Conservation (phyloP, 768 basidiomycete species). For the Rhodotorula diobovata region DNA sequence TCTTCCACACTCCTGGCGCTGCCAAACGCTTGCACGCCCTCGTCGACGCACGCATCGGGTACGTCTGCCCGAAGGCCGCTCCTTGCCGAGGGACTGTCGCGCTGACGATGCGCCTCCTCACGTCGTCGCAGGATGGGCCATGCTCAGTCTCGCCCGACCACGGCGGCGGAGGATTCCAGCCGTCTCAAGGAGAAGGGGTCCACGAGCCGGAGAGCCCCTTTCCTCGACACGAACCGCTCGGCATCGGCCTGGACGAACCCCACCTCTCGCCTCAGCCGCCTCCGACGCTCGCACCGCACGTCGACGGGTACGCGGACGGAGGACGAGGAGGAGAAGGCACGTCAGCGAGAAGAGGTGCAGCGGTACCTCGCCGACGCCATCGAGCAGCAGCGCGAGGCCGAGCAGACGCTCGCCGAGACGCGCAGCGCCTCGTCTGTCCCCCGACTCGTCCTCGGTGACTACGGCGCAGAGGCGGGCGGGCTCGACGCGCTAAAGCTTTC, state of each 20-base stretch:
- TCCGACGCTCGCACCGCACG: background rate
- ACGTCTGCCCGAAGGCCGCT: too few species aligned
- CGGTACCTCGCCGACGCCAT: constrained; percentile 1
- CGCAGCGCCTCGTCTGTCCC: background rate
- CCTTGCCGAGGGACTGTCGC: too few species aligned
- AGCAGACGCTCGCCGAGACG: background rate
- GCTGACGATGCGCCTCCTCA: background rate
- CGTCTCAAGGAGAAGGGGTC: background rate
- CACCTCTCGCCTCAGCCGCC: background rate
- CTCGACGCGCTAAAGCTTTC: too few species aligned
- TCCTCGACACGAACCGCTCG: background rate
- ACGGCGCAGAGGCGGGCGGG: background rate
- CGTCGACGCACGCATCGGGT: too few species aligned
- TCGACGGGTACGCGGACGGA: background rate
- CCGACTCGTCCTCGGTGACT: background rate
- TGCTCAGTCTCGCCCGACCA: background rate
- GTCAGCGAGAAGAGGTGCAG: background rate
- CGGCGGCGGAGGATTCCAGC: background rate
- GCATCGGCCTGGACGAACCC: background rate
- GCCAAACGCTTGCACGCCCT: too few species aligned
- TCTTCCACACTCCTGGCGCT: too few species aligned
- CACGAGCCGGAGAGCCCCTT: too few species aligned
- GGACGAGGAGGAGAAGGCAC: background rate
- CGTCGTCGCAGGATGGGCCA: background rate
- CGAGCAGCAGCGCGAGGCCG: constrained; percentile 1